A percentile compares a stretch with the other conserved stretches of the same genome.
phyloP scores from a whole-genome alignment of 139 green algal species.

The Mychonastes homosphaera region DNA sequence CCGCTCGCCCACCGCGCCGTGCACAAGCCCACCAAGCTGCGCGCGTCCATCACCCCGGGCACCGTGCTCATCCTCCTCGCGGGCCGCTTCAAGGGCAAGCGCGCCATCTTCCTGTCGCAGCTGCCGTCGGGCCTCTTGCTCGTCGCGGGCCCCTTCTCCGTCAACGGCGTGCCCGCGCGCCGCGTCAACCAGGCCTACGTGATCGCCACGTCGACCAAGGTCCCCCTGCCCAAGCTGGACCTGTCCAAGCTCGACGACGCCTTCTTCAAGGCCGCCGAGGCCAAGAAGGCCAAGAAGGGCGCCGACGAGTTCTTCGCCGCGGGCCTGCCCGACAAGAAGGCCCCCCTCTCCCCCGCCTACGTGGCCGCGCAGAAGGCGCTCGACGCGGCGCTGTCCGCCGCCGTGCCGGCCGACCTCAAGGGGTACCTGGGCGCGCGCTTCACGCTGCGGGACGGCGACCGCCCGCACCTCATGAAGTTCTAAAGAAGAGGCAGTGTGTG shows the following conservation, averaged over 20 bases:
- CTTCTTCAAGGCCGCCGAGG: conserved; percentile 84
- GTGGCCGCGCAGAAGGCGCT: conserved; percentile 87
- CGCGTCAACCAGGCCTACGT: conserved; percentile 96
- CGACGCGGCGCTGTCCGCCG: conserved; percentile 52
- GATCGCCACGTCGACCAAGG: conserved; percentile 94
- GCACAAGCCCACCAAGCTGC: conserved; percentile 75
- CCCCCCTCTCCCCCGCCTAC: conserved; percentile 69
- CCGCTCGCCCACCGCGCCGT: conserved; percentile 50
- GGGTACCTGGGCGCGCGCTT: conserved; percentile 85
- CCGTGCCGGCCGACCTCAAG: conserved; percentile 70
- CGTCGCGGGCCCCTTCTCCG: conserved; percentile 88
- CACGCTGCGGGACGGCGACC: conserved; percentile 75
- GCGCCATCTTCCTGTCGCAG: conserved; percentile 93
- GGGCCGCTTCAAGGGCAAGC: conserved; percentile 97
- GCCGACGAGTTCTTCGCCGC: conserved; percentile 76
- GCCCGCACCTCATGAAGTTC: conserved; percentile 97
- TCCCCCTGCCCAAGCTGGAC: conserved; percentile 67
- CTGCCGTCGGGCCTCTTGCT: conserved; percentile 90
- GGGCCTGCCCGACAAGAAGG: conserved; percentile 51
- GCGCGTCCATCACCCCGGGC: conserved; percentile 85
- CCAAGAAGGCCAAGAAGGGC: conserved; percentile 66
- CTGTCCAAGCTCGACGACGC: conserved; percentile 74
- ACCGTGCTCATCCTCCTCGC: conserved; percentile 95
- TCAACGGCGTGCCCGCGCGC: conserved; percentile 93
- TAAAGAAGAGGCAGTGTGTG: too few relatives aligned